phyloP scores from a whole-genome alignment of 2,329 filamentous ascomycete genomes.

The Neofusicoccum kwambonambiense region DNA sequence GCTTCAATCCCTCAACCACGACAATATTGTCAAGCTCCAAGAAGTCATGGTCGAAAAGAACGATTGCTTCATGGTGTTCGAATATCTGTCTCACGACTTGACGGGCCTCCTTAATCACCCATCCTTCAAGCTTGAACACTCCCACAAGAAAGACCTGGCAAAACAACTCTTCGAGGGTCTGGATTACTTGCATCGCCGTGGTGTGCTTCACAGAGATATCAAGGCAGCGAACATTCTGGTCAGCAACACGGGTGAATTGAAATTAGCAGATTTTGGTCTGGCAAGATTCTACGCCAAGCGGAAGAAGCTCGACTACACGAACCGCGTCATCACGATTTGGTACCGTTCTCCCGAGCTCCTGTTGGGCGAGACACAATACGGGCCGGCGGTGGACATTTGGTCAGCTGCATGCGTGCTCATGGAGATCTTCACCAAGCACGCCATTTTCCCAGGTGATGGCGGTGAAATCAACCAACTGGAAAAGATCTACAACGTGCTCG shows the following conservation, averaged over 20 bases:
- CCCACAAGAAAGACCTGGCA: slow-evolving; percentile 90
- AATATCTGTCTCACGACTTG: slow-evolving; percentile 94
- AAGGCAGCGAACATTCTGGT: slow-evolving; percentile 98
- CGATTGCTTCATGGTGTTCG: slow-evolving; percentile 99
- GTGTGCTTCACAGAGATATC: slow-evolving; percentile 96
- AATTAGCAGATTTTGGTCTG: slow-evolving; percentile 93
- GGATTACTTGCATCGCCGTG: slow-evolving; percentile 86
- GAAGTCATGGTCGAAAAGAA: slow-evolving; percentile 99
- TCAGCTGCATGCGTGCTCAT: slow-evolving; percentile 95
- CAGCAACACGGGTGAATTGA: slow-evolving; percentile 82
- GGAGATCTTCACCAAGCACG: slow-evolving; percentile 90
- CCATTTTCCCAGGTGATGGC: slow-evolving; percentile 93
- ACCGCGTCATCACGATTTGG: slow-evolving; percentile 98
- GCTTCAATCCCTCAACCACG: slow-evolving; percentile 79
- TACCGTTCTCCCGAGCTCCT: slow-evolving; percentile 23
- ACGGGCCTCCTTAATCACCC: slow-evolving; percentile 95
- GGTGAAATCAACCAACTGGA: slow-evolving; percentile 95
- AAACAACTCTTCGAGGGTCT: slow-evolving; percentile 91
- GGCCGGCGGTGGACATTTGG: slow-evolving; percentile 61
- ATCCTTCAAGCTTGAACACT: slow-evolving; percentile 76
- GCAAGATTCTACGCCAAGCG: slow-evolving; percentile 95
- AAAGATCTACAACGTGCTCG: slow-evolving; percentile 91
- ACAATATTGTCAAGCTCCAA: slow-evolving; percentile 77
- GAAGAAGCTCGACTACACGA: slow-evolving; percentile 91
- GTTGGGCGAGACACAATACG: slow-evolving; percentile 21